Conservation (phyloP, 768 basidiomycete species). For the Podaxis rugospora region DNA sequence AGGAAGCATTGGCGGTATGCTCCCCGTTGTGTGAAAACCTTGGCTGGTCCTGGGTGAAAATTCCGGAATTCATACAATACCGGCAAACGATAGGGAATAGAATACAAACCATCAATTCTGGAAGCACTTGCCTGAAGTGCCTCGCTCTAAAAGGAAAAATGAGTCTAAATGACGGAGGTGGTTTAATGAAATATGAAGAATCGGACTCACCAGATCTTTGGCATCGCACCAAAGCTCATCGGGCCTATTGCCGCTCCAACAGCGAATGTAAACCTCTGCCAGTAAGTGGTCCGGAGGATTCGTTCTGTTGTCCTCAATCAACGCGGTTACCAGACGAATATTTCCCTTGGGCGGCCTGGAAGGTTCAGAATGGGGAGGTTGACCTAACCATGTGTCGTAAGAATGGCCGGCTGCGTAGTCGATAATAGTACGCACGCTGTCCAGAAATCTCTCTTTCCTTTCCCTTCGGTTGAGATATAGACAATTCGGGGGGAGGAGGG, state of each 20-base stretch:
- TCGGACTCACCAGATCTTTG: constrained; percentile 43
- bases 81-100: neutral
- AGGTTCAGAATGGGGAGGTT: constrained; percentile 3
- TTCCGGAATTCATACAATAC: constrained; percentile 6
- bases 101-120: constrained; percentile 60
- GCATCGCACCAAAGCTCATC: constrained; percentile 74
- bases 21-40: constrained; percentile 61
- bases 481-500: constrained; percentile 2
- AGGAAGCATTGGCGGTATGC: constrained; percentile 68
- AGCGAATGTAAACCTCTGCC: constrained; percentile 56
- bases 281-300: constrained; percentile 52
- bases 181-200: neutral
- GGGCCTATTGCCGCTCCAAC: constrained; percentile 9
- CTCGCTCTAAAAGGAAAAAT: constrained; percentile 29
- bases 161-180: neutral
- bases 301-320: constrained; percentile 61
- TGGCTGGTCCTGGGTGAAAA: constrained; percentile 52
- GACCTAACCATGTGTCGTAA: constrained; percentile 2
- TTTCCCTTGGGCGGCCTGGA: constrained; percentile 17
- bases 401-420: neutral
- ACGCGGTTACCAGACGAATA: constrained; percentile 56
- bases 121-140: constrained; percentile 58
- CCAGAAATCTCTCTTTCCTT: constrained; percentile 5
- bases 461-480: constrained; percentile 1
- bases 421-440: constrained; percentile 2